A percentile compares a stretch with the other conserved stretches of the same genome.
Conservation (phyloP, 2,329 filamentous ascomycete genomes). For the Cladobotryum protrusum region DNA sequence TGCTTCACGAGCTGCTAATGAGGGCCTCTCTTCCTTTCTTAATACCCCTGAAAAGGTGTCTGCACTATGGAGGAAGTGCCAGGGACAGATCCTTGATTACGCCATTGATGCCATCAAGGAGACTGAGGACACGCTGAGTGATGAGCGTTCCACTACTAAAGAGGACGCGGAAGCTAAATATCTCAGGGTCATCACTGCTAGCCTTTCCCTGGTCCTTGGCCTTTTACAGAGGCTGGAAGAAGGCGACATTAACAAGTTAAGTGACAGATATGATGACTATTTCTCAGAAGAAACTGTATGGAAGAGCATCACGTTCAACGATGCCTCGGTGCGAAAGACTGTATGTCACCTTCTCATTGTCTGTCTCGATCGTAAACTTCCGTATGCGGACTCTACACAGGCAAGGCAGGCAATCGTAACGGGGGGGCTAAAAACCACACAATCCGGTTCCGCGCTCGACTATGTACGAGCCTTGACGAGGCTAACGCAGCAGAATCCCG, state of each 20-base stretch:
- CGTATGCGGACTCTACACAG: constrained; percentile 44
- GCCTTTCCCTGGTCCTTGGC: constrained; percentile 48
- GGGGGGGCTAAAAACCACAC: constrained; percentile 65
- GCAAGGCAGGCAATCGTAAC: constrained; percentile 58
- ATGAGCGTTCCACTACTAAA: constrained; percentile 73
- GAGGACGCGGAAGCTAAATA: constrained; percentile 88
- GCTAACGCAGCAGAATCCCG: constrained; percentile 58
- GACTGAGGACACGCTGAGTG: constrained; percentile 74
- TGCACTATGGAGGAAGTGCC: constrained; percentile 75
- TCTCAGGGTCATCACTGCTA: constrained; percentile 60
- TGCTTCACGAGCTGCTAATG: constrained; percentile 68
- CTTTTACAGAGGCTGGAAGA: constrained; percentile 44
- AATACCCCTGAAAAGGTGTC: constrained; percentile 71
- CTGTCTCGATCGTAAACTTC: constrained; percentile 42
- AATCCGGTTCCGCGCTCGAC: constrained; percentile 67
- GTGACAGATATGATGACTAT: constrained; percentile 57
- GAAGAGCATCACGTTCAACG: constrained; percentile 59
- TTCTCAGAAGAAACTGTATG: constrained; percentile 62
- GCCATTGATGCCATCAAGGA: constrained; percentile 76
- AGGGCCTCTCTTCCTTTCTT: constrained; percentile 71
- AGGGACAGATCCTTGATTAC: constrained; percentile 73
- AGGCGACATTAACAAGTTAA: constrained; percentile 53
- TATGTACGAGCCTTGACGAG: constrained; percentile 60
- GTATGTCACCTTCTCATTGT: constrained; percentile 45
- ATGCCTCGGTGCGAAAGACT: constrained; percentile 45